A percentile compares a stretch with the other conserved stretches of the same genome.
Conservation (phyloP, 2,329 filamentous ascomycete species). For the Lecanicillium sp. region DNA sequence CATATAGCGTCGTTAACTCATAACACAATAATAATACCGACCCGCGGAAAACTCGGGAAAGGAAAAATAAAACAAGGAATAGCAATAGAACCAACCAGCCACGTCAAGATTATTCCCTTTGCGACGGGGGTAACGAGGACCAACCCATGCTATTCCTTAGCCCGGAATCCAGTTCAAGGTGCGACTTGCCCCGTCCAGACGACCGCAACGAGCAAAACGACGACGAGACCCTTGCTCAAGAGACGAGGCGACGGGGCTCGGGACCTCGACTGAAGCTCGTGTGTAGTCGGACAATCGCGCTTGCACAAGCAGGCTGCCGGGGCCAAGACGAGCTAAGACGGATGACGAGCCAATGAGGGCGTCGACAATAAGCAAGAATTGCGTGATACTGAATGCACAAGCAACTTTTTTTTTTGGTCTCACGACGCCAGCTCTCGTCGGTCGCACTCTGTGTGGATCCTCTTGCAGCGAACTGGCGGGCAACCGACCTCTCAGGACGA, state of each 20-base stretch:
- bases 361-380: neutral
- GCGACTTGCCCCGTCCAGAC: no score
- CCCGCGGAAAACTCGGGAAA: conserved; percentile 4
- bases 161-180: no score
- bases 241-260: no score
- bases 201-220: no score
- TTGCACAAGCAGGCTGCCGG: no score
- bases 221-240: no score
- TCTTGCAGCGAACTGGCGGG: neutral
- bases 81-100: no score
- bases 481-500: conserved; percentile 23
- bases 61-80: no score
- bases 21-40: neutral
- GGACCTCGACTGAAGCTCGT: no score
- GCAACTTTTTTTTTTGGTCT: neutral
- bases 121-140: neutral
- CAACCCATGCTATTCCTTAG: conserved; percentile 1
- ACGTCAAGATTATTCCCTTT: neutral
- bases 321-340: neutral
- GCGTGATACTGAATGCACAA: conserved; percentile 9
- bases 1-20: conserved; percentile 1
- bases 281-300: conserved; percentile 4
- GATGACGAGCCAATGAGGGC: conserved; percentile 1
- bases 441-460: conserved; percentile 3
- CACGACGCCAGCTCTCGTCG: no score